Conservation (phyloP, 129 eudicot species). For the Flaveria brownii region DNA sequence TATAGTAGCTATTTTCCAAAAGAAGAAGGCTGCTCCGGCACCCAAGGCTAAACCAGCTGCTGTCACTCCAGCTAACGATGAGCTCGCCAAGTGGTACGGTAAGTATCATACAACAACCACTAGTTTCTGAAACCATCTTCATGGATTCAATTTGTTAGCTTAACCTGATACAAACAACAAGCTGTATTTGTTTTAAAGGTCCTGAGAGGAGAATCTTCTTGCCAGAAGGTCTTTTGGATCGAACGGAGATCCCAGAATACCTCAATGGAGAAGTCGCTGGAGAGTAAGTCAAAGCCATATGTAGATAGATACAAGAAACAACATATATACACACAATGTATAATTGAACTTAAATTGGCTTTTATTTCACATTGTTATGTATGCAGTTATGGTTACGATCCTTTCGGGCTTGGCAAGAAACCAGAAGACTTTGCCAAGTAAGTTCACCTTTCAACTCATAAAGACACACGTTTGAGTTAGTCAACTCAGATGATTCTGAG, state of each 20-base stretch:
- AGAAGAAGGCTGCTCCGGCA: constrained; percentile 71
- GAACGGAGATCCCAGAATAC: constrained; percentile 64
- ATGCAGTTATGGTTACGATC: no score
- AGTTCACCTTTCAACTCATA: no score
- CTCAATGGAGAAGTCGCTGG: no score
- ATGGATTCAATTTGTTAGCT: no score
- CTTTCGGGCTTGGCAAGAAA: no score
- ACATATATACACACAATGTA: no score
- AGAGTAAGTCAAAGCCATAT: background rate
- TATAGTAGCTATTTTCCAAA: constrained; percentile 80
- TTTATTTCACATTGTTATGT: no score
- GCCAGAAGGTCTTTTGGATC: constrained; percentile 93
- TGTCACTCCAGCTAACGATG: constrained; percentile 63
- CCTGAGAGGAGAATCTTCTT: constrained; percentile 96
- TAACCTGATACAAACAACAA: background rate
- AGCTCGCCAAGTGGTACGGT: constrained; percentile 99
- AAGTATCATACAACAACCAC: background rate
- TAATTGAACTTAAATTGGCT: no score
- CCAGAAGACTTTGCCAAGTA: no score
- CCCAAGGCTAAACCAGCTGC: constrained; percentile 64
- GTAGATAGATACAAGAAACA: no score
- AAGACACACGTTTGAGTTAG: no score
- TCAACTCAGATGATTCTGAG: no score
- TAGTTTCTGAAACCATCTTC: background rate
- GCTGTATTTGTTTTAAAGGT: constrained; percentile 1